These are phyloP conservation scores for Inga oerstediana DNA, from an alignment of 306 rosid species.

Conservation along the genomic window DNA sequence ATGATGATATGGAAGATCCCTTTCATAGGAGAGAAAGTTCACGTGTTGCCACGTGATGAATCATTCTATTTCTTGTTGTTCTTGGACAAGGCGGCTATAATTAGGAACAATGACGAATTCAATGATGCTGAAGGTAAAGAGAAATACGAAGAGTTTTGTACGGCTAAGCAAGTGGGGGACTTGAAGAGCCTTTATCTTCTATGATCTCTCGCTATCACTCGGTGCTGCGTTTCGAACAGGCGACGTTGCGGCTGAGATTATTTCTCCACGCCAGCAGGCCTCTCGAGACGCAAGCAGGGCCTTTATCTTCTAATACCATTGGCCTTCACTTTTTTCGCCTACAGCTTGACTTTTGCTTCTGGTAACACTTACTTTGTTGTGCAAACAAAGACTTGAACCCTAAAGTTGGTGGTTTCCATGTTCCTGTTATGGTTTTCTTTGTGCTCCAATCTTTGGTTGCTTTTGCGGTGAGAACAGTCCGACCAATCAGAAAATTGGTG, in stretches of 20 bases:
- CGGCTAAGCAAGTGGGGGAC: constrained; percentile 1
- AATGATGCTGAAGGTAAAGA: neutral
- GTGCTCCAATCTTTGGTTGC: neutral
- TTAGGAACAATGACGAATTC: no score
- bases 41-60: neutral
- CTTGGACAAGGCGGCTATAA: constrained; percentile 1
- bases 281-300: no score
- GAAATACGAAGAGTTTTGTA: neutral
- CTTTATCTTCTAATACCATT: neutral
- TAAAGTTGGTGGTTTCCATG: neutral
- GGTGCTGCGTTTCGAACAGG: no score
- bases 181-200: neutral
- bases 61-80: neutral
- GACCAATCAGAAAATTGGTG: neutral
- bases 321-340: neutral
- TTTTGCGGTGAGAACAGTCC: neutral
- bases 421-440: neutral
- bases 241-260: no score
- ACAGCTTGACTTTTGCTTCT: neutral
- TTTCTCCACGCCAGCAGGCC: no score
- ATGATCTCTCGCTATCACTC: no score
- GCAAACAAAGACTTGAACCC: neutral
- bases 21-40: neutral
- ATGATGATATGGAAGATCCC: neutral
- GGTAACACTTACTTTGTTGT: neutral